phyloP scores from a whole-genome alignment of 441 rosid species.

The Populus hybrid region DNA sequence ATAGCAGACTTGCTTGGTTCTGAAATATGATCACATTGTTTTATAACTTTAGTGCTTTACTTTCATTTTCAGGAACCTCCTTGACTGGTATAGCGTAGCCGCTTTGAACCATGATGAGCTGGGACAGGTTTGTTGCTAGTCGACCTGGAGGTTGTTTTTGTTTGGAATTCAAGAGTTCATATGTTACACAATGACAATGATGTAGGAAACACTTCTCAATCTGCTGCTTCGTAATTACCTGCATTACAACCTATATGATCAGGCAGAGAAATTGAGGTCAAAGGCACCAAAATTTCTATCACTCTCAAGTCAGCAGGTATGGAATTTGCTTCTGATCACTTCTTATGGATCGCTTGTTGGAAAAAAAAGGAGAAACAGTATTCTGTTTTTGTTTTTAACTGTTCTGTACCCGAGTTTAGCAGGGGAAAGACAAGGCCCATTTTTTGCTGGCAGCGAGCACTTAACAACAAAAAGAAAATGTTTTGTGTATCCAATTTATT shows the following conservation, averaged over 20 bases:
- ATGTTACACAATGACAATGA: constrained; percentile 6
- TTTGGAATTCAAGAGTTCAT: constrained; percentile 7
- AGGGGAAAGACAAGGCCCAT: neutral
- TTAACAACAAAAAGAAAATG: neutral
- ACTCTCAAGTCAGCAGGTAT: constrained; percentile 64
- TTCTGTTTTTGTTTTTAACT: neutral
- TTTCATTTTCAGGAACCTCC: constrained; percentile 41
- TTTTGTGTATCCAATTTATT: neutral
- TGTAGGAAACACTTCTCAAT: constrained; percentile 51
- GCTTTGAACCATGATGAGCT: constrained; percentile 68
- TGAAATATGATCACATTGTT: neutral
- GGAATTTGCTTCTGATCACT: neutral
- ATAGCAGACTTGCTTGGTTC: neutral
- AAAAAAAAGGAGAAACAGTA: neutral
- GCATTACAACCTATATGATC: constrained; percentile 71
- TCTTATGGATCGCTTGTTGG: neutral
- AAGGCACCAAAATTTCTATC: constrained; percentile 69
- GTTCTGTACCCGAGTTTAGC: neutral
- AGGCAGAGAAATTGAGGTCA: constrained; percentile 76
- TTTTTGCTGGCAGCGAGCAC: neutral
- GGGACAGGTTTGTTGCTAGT: constrained; percentile 43
- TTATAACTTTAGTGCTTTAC: constrained; percentile 13
- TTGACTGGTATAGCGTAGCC: constrained; percentile 54
- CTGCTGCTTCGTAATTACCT: constrained; percentile 49
- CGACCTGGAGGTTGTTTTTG: neutral